A percentile compares a stretch with the other conserved stretches of the same genome.
Evolutionary conservation across 768 basidiomycete species (phyloP).

Genomic region (Phallus indusiatus): DNA sequence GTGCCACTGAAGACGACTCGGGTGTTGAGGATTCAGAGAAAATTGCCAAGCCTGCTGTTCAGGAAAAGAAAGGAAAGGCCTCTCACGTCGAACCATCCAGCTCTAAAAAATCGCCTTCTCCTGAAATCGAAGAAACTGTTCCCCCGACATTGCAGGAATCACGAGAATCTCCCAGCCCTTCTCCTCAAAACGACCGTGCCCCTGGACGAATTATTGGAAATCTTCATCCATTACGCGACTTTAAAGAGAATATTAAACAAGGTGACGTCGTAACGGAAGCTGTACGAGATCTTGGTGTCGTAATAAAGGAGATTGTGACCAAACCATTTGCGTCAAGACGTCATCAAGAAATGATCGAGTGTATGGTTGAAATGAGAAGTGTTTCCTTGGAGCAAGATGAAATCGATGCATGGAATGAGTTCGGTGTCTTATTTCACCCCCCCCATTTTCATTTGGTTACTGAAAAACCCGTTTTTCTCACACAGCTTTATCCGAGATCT

Average conservation of each 20-base stretch:
- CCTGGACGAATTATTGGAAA: conserved; percentile 70
- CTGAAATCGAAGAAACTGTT: background rate
- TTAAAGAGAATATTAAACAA: conserved; percentile 53
- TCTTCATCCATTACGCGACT: conserved; percentile 68
- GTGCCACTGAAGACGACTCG: conserved; percentile 3
- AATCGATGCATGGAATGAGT: conserved; percentile 75
- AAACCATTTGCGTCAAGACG: conserved; percentile 64
- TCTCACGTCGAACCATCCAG: background rate
- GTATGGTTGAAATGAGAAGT: conserved; percentile 57
- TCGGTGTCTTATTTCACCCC: conserved; percentile 17
- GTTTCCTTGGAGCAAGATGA: conserved; percentile 74
- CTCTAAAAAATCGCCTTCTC: background rate
- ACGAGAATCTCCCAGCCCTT: conserved; percentile 10
- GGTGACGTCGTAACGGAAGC: conserved; percentile 83
- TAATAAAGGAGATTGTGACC: conserved; percentile 61
- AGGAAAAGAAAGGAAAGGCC: background rate
- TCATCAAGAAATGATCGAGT: conserved; percentile 61
- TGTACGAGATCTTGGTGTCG: conserved; percentile 64
- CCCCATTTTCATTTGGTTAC: background rate
- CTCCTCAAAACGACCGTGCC: conserved; percentile 41
- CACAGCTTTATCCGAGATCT: conserved; percentile 54
- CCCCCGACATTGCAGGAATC: conserved; percentile 24
- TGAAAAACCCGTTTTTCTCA: background rate
- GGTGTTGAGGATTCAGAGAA: background rate
- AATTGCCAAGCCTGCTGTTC: background rate